Percentiles rank a stretch among this genome's conserved stretches.
phyloP scores from a whole-genome alignment of 2,329 filamentous ascomycete species.

The Pseudohalonectria lignicola region DNA sequence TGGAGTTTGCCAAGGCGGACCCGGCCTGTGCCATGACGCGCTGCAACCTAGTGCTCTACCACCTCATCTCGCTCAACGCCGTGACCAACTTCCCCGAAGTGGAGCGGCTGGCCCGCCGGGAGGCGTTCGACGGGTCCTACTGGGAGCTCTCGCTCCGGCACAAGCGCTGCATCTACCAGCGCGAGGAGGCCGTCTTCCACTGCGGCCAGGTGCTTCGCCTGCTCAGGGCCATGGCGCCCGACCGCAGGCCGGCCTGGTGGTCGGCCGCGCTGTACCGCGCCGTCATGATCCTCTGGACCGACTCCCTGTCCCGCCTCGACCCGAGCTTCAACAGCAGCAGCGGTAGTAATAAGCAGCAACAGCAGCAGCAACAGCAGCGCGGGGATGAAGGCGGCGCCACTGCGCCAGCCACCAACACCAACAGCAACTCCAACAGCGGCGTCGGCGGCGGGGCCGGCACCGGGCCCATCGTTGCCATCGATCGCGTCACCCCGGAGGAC shows the following conservation, averaged over 20 bases:
- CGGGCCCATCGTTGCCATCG: constrained; percentile 19
- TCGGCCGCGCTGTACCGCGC: constrained; percentile 59
- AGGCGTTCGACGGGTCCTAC: constrained; percentile 43
- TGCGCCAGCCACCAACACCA: constrained; percentile 4
- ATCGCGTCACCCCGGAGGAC: constrained; percentile 28
- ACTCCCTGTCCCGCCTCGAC: constrained; percentile 43
- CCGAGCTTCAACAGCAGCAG: constrained; percentile 14
- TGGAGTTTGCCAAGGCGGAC: constrained; percentile 41
- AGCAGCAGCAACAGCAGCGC: too few species aligned
- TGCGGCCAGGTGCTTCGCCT: constrained; percentile 56
- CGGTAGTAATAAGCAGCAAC: too few species aligned
- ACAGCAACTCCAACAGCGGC: constrained; percentile 4
- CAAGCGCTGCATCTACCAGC: constrained; percentile 51
- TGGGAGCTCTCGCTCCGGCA: constrained; percentile 44
- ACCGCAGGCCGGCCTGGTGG: constrained; percentile 59
- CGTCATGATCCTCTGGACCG: constrained; percentile 50
- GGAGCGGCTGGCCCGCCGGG: constrained; percentile 52
- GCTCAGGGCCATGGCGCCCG: constrained; percentile 46
- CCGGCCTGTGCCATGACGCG: constrained; percentile 47
- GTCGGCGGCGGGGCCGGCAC: constrained; percentile 2
- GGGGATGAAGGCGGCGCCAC: neutral
- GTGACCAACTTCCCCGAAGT: constrained; percentile 58
- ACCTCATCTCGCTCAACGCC: constrained; percentile 58
- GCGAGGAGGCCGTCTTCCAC: constrained; percentile 55
- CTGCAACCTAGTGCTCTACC: constrained; percentile 58